Base-by-base conservation (phyloP, 1,139 yeast species). In the Hyphopichia burtonii region DNA sequence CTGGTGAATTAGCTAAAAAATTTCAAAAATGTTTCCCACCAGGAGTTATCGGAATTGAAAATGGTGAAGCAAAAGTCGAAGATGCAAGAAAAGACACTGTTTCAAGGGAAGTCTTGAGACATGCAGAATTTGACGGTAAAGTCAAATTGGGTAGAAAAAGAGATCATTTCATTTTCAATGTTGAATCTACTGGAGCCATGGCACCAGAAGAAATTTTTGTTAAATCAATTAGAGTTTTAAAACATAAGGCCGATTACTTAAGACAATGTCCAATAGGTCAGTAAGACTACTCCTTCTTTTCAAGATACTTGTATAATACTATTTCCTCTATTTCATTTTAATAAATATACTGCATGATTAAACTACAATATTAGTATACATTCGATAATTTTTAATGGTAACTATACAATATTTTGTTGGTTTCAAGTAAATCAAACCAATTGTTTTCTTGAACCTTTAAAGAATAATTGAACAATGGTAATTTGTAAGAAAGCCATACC, bases 171-270 rank as follows among this genome's bases (percentile, higher is more conserved):
- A 87, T 93, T 41, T 93, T 89, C 73, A 89, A 88, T 59, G 88
- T 93, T 42, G 99, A 93, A 66, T 83, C 94, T 44, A 84, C 96
- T 3, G 98, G 99, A 33, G 96, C 97, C 39, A 91, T 93, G 96
- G 76, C 89, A 25, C 96, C 99, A 18, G 96, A 88, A 57, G 98
- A 91, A 66, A 89, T 93, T 42, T 93, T 93, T 66, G 82, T 87
- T 68, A 93, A 93, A 66, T 82, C 94, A 46, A 86, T 93, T 44
- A 78, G 93, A 61, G 82, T 89, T 43, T 75, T 93, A 63, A 86
- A 83, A 66, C 83, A 83, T 60, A 93, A 93, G 70, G 96, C 95
- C 31, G 84, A 83, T 52, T 85, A 85, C 58, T 75, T 90, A 63
- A 81, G 86, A 63, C 80, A 73, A 57, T 86, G 93, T 64, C 93